These are phyloP conservation scores for Pythium chondricola DNA, from an alignment of 352 stramenopile species.

Conservation along the genomic window DNA sequence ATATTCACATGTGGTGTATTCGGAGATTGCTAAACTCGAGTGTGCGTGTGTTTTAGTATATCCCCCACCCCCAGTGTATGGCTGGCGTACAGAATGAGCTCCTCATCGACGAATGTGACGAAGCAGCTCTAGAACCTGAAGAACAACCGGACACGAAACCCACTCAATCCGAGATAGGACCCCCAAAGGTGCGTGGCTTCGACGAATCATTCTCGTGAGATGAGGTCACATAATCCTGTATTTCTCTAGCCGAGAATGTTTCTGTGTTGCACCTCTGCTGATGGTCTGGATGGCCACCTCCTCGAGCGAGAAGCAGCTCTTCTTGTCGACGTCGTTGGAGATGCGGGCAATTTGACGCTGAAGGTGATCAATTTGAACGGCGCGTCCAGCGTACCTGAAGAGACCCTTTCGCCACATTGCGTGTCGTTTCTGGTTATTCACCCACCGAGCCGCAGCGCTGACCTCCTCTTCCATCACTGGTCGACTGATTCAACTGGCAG, in stretches of 20 bases:
- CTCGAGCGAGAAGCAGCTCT: conserved; percentile 33
- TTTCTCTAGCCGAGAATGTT: conserved; percentile 29
- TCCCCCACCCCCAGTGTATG: too few relatives aligned
- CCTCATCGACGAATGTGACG: conserved; percentile 1
- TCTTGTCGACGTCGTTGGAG: conserved; percentile 39
- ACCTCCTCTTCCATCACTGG: conserved; percentile 24
- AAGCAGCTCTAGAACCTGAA: neutral
- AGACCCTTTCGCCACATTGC: conserved; percentile 17
- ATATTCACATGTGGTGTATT: neutral
- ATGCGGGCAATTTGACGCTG: conserved; percentile 40
- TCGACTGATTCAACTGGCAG: conserved; percentile 13
- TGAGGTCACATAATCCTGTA: neutral
- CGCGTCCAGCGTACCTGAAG: conserved; percentile 37
- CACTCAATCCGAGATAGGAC: neutral
- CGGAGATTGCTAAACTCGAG: too few relatives aligned
- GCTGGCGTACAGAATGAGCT: conserved; percentile 15
- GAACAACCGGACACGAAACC: neutral
- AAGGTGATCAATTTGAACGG: conserved; percentile 34
- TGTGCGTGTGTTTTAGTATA: too few relatives aligned
- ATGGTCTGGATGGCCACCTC: conserved; percentile 3
- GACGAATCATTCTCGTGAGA: too few relatives aligned
- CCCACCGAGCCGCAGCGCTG: conserved; percentile 19
- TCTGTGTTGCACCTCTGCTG: conserved; percentile 24
- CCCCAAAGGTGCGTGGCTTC: neutral
- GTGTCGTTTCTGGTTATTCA: conserved; percentile 40